Conservation (phyloP, 2,329 filamentous ascomycete species). For the Aspergillus viridinutans region DNA sequence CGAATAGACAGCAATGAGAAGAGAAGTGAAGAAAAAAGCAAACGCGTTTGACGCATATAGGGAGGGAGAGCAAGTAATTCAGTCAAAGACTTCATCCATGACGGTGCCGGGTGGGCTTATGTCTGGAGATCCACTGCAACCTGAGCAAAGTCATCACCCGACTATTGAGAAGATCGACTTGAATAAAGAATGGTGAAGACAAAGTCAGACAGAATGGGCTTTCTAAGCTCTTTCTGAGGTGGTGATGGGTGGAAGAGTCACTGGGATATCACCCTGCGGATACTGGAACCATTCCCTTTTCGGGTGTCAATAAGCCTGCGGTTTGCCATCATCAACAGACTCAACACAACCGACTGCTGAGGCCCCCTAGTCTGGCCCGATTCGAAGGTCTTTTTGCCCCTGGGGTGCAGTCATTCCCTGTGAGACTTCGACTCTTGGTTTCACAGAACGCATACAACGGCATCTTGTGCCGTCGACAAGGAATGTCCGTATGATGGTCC, state of each 20-base stretch:
- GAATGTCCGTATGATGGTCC: background rate
- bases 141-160: conserved; percentile 4
- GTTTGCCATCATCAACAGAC: background rate
- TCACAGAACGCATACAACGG: background rate
- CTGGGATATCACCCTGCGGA: background rate
- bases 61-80: background rate
- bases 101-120: conserved; percentile 4
- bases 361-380: background rate
- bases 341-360: background rate
- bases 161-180: conserved; percentile 11
- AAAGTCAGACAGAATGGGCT: background rate
- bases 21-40: background rate
- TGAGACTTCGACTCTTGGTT: background rate
- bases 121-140: conserved; percentile 2
- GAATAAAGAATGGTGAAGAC: conserved; percentile 10
- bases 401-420: background rate
- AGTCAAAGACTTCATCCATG: background rate
- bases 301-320: conserved; percentile 23
- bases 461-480: background rate
- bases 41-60: background rate
- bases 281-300: conserved; percentile 13
- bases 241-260: background rate
- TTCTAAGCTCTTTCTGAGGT: conserved; percentile 2
- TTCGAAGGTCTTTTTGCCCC: background rate
- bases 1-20: background rate